A percentile compares a stretch with the other conserved stretches of the same genome.
These are phyloP conservation scores for Monilinia vaccinii-corymbosi DNA, from an alignment of 2,329 filamentous ascomycete genomes.

Conservation along the genomic window DNA sequence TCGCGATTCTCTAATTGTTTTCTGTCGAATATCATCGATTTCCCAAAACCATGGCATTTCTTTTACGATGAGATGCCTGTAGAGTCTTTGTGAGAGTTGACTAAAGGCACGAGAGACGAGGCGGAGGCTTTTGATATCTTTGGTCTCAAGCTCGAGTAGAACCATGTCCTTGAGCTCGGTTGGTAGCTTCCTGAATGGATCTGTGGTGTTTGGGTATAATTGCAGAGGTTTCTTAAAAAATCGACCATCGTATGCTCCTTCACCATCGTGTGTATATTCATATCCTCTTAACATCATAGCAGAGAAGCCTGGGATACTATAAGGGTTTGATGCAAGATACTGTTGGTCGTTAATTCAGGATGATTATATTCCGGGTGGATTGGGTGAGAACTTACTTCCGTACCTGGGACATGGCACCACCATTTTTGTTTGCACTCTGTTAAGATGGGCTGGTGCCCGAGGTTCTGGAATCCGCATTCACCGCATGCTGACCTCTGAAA, in stretches of 20 bases:
- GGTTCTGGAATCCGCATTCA: slow-evolving; percentile 9
- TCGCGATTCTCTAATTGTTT: not conserved
- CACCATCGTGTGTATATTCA: not conserved
- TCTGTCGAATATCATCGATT: slow-evolving; percentile 6
- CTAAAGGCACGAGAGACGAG: slow-evolving; percentile 7
- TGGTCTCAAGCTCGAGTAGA: not conserved
- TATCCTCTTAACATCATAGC: not conserved
- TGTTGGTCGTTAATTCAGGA: not conserved
- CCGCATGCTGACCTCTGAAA: slow-evolving; percentile 7
- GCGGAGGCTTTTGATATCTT: not conserved
- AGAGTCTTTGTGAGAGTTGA: slow-evolving; percentile 3
- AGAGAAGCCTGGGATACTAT: slow-evolving; percentile 10
- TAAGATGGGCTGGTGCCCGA: slow-evolving; percentile 8
- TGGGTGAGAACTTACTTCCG: not conserved
- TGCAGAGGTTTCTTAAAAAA: not conserved
- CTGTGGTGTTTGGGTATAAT: not conserved
- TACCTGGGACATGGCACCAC: slow-evolving; percentile 11
- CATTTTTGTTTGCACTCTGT: not conserved
- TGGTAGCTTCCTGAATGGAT: slow-evolving; percentile 6
- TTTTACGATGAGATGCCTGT: slow-evolving; percentile 7
- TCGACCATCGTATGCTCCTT: not conserved
- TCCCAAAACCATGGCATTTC: slow-evolving; percentile 13
- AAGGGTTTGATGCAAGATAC: slow-evolving; percentile 13
- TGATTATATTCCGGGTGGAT: too few species aligned
- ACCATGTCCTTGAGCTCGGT: slow-evolving; percentile 5